Evolutionary conservation across 352 stramenopile genomes (phyloP), one percentile per base, ranked within the genome.

Genomic region (Albugo candida): DNA sequence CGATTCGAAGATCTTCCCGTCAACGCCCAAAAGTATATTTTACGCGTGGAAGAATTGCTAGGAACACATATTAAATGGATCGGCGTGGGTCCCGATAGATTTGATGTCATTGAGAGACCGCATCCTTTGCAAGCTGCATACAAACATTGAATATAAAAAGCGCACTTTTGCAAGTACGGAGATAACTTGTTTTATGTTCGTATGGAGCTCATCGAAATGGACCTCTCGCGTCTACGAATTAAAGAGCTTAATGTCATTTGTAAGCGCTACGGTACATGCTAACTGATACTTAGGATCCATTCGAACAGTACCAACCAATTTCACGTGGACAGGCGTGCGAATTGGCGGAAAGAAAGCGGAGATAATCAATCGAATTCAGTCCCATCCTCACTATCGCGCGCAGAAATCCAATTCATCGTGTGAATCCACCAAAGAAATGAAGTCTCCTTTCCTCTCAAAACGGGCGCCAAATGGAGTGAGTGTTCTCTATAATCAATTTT

Each of bases 1-100:
- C 93, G 65, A 24, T 99, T 98, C 67, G 89, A 97, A 41, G 89
- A 99, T 38, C 74, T 99, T 45, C 95, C 95, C 0, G 42, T 65
- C 19, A 88, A 93, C 55, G 94, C 93, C 39, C 81, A 97, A 64
- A 86, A 82, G 57, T 99, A 98, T 67, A 87, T 99, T 52, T 61
- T 96, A 48, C 74, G 92, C 47, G 86, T 99, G 44, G 94, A 99
- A 68, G 82, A 97, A 68, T 65, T 97, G 12, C 54, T 97, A 35
- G 93, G 92, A 54, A 89, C 94, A 58, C 86, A 95, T 46, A 96
- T 98, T 58, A 91, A 95, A 63, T 99, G 94, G 93, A 98, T 99
- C 56, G 95, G 94, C 48, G 93, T 98, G 14, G 95, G 95, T 36
- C 83, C 94, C 46, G 95, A 96, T 68, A 80, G 94, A 43, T 81